These are phyloP conservation scores for Hericium rajendrae DNA, from an alignment of 768 basidiomycete genomes.

Conservation along the genomic window DNA sequence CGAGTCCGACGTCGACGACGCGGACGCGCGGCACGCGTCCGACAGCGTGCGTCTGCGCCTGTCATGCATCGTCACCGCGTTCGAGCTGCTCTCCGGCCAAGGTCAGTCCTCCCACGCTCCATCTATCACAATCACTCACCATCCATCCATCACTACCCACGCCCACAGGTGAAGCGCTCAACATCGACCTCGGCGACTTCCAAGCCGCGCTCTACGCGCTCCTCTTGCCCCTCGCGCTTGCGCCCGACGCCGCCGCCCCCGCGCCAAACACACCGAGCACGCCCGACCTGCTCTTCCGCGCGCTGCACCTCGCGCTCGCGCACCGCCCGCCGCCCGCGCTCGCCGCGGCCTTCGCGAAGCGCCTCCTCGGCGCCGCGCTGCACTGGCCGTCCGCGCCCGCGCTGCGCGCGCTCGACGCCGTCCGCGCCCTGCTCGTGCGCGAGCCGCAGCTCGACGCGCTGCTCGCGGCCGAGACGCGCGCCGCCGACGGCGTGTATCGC, in stretches of 20 bases:
- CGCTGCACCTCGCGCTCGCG: constrained; percentile 71
- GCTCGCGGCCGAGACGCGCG: constrained; percentile 79
- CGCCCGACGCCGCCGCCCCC: constrained; percentile 51
- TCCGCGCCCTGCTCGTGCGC: constrained; percentile 58
- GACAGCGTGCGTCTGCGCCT: constrained; percentile 47
- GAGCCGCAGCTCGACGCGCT: constrained; percentile 78
- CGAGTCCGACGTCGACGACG: constrained; percentile 19
- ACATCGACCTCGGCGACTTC: constrained; percentile 90
- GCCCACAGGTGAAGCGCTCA: constrained; percentile 84
- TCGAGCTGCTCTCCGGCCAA: constrained; percentile 93
- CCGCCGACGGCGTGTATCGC: constrained; percentile 75
- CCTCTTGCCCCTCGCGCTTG: constrained; percentile 63
- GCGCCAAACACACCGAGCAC: constrained; percentile 28
- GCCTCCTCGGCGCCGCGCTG: constrained; percentile 72
- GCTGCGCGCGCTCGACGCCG: constrained; percentile 64
- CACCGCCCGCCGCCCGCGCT: constrained; percentile 56
- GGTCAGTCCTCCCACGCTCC: constrained; percentile 32
- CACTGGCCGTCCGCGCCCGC: constrained; percentile 68
- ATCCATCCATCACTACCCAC: not conserved
- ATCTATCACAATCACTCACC: constrained; percentile 6
- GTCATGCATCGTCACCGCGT: constrained; percentile 90
- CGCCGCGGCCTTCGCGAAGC: constrained; percentile 87
- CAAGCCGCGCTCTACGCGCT: constrained; percentile 75
- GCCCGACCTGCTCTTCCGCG: constrained; percentile 77
- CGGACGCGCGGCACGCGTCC: constrained; percentile 16